Percentiles rank a stretch among this genome's conserved stretches.
phyloP scores from a whole-genome alignment of 495 filamentous ascomycete species.

The Niebla homalea region DNA sequence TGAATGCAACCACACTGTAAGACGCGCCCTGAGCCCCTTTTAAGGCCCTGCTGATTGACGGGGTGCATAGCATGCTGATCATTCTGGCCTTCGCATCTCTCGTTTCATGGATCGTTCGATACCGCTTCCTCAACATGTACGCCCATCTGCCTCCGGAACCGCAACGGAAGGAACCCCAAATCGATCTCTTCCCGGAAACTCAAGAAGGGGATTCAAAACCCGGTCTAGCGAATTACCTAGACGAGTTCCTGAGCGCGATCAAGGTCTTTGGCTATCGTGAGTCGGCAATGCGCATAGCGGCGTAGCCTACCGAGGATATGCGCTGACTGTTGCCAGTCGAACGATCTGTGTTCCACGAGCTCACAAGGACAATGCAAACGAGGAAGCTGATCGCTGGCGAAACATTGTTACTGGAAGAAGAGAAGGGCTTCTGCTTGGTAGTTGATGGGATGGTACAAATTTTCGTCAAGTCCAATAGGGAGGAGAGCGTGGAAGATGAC shows the following conservation, averaged over 20 bases:
- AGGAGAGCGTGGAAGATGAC: slow-evolving; percentile 30
- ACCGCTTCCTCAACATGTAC: slow-evolving; percentile 92
- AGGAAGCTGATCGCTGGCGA: slow-evolving; percentile 91
- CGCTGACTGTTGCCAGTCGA: slow-evolving; percentile 38
- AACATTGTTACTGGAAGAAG: slow-evolving; percentile 86
- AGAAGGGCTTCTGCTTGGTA: slow-evolving; percentile 94
- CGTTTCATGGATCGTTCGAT: slow-evolving; percentile 83
- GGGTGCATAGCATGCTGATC: slow-evolving; percentile 54
- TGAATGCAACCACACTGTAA: slow-evolving; percentile 94
- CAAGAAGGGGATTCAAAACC: slow-evolving; percentile 84
- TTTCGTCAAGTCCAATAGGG: slow-evolving; percentile 80
- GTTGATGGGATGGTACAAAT: slow-evolving; percentile 96
- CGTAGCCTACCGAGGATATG: neutral
- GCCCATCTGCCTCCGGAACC: slow-evolving; percentile 83
- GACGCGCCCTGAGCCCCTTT: slow-evolving; percentile 10
- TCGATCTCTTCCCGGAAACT: slow-evolving; percentile 87
- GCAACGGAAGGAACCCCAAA: slow-evolving; percentile 85
- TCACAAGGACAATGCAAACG: slow-evolving; percentile 96
- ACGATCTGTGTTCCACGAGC: slow-evolving; percentile 89
- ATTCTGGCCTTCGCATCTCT: slow-evolving; percentile 61
- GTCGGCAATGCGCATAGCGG: slow-evolving; percentile 1
- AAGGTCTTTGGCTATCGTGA: slow-evolving; percentile 86
- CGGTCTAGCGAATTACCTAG: slow-evolving; percentile 84
- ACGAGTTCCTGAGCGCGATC: slow-evolving; percentile 97
- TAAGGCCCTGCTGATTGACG: slow-evolving; percentile 5